Conservation (phyloP, 1,284 basidiomycete species). For the Wallemia hederae region DNA sequence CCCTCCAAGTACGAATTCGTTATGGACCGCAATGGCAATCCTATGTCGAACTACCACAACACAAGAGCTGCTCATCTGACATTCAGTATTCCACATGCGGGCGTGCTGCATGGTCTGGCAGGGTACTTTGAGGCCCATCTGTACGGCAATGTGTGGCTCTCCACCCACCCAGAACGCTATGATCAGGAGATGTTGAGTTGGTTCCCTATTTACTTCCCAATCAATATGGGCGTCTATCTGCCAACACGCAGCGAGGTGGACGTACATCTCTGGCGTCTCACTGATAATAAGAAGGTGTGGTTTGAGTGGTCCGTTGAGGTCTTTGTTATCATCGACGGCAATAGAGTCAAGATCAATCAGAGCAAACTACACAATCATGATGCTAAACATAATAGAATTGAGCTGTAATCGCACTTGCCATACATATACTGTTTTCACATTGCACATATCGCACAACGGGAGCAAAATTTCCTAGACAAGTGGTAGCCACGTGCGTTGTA, state of each 20-base stretch:
- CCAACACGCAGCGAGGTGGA: slow-evolving; percentile 74
- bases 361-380: slow-evolving; percentile 66
- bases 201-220: slow-evolving; percentile 92
- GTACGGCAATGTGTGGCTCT: slow-evolving; percentile 62
- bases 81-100: slow-evolving; percentile 82
- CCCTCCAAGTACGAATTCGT: slow-evolving; percentile 18
- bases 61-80: slow-evolving; percentile 43
- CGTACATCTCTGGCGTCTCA: slow-evolving; percentile 79
- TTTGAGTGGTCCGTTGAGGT: slow-evolving; percentile 95
- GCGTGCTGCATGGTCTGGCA: slow-evolving; percentile 81
- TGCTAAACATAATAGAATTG: slow-evolving; percentile 75
- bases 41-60: slow-evolving; percentile 66
- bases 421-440: too few species aligned
- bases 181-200: slow-evolving; percentile 80
- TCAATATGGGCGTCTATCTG: slow-evolving; percentile 30
- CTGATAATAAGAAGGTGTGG: slow-evolving; percentile 69
- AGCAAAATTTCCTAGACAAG: not conserved
- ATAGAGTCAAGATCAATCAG: slow-evolving; percentile 60
- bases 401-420: too few species aligned
- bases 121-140: slow-evolving; percentile 93
- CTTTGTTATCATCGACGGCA: slow-evolving; percentile 30
- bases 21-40: slow-evolving; percentile 26
- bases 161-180: slow-evolving; percentile 73
- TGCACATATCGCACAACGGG: too few species aligned
- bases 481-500: not conserved